phyloP scores from a whole-genome alignment of 1,284 basidiomycete genomes.

The Ustilago hordei region DNA sequence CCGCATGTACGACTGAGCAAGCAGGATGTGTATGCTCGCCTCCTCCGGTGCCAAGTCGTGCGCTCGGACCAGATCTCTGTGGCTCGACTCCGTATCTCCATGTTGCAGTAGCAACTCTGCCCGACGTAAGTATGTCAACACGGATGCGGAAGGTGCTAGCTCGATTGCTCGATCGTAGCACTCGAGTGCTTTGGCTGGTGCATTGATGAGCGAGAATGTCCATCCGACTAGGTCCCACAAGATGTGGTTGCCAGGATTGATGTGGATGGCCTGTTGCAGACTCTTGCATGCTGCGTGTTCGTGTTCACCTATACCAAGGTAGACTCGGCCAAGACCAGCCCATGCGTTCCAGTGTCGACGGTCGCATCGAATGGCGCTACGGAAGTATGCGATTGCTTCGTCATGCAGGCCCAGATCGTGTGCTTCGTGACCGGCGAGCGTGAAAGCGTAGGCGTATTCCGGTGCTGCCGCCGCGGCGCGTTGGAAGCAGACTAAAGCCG shows the following conservation, averaged over 20 bases:
- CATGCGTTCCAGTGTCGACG: slow-evolving; percentile 67
- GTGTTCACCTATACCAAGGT: slow-evolving; percentile 53
- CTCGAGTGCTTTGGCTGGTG: slow-evolving; percentile 34
- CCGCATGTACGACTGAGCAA: slow-evolving; percentile 67
- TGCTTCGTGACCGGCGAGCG: slow-evolving; percentile 67
- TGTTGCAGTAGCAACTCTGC: slow-evolving; percentile 39
- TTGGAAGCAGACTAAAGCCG: slow-evolving; percentile 63
- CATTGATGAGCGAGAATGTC: slow-evolving; percentile 44
- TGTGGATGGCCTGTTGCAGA: slow-evolving; percentile 53
- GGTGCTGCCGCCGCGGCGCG: slow-evolving; percentile 61
- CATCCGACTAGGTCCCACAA: slow-evolving; percentile 65
- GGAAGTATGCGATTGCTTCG: slow-evolving; percentile 62
- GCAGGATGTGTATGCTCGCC: slow-evolving; percentile 62
- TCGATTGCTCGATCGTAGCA: slow-evolving; percentile 44
- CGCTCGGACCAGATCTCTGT: slow-evolving; percentile 58
- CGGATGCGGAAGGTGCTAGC: slow-evolving; percentile 21
- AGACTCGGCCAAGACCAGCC: slow-evolving; percentile 63
- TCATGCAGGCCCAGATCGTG: slow-evolving; percentile 61
- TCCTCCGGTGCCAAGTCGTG: slow-evolving; percentile 62
- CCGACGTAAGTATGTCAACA: slow-evolving; percentile 43
- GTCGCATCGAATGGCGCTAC: slow-evolving; percentile 62
- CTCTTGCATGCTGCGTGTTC: slow-evolving; percentile 58
- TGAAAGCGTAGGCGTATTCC: slow-evolving; percentile 66
- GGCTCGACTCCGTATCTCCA: slow-evolving; percentile 44
- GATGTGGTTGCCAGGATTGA: slow-evolving; percentile 60